Percentiles rank a stretch among this genome's conserved stretches.
These are phyloP conservation scores for Allantophomopsis lycopodina DNA, from an alignment of 2,329 filamentous ascomycete species.

Conservation along the genomic window DNA sequence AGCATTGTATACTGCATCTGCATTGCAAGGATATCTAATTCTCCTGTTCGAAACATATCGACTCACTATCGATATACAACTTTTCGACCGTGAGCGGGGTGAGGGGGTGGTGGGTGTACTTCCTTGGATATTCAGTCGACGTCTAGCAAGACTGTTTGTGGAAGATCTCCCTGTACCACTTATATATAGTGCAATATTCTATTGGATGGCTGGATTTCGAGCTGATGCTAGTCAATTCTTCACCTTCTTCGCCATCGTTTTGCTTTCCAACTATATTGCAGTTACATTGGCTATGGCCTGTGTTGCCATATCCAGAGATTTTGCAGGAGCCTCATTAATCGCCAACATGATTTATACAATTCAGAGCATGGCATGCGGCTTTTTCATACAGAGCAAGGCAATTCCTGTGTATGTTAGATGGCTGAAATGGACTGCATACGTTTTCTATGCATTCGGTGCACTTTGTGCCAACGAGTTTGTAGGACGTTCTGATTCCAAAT, in stretches of 20 bases:
- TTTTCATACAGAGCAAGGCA: conserved; percentile 60
- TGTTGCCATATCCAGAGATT: conserved; percentile 50
- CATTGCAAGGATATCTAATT: conserved; percentile 63
- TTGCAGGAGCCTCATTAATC: conserved; percentile 57
- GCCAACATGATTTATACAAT: conserved; percentile 61
- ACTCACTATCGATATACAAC: conserved; percentile 58
- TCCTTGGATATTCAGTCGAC: conserved; percentile 56
- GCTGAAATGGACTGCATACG: conserved; percentile 56
- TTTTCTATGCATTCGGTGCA: conserved; percentile 59
- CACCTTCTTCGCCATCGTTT: conserved; percentile 53
- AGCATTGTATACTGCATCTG: conserved; percentile 57
- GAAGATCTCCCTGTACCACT: conserved; percentile 64
- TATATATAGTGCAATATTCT: conserved; percentile 57
- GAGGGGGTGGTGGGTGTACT: conserved; percentile 60
- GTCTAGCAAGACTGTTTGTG: conserved; percentile 52
- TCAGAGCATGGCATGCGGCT: conserved; percentile 63
- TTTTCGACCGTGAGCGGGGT: conserved; percentile 63
- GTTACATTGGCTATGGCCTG: conserved; percentile 59
- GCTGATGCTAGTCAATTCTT: conserved; percentile 51
- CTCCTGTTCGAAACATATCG: conserved; percentile 66
- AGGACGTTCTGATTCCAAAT: too few species aligned
- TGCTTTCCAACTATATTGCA: conserved; percentile 61
- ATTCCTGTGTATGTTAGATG: conserved; percentile 69
- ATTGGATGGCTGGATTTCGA: conserved; percentile 68
- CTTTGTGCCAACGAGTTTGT: conserved; percentile 61